Percentiles rank a stretch among this genome's conserved stretches.
Evolutionary conservation across 1,139 yeast species (phyloP).

Genomic region (Pneumocystis sp.): DNA sequence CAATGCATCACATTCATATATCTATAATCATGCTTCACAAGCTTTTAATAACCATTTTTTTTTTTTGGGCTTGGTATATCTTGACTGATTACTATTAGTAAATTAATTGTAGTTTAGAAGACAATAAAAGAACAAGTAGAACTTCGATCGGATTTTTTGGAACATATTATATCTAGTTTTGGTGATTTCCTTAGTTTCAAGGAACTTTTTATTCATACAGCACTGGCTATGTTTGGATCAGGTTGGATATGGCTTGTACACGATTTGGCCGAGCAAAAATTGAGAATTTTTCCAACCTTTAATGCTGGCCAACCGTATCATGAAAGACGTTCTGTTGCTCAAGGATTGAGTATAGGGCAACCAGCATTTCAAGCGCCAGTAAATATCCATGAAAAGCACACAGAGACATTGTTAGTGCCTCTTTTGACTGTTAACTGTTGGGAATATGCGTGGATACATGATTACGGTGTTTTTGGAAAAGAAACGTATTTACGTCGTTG

Average conservation of each 20-base stretch:
- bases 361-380: conserved; percentile 23
- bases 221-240: conserved; percentile 45
- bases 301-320: conserved; percentile 85
- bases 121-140: conserved; percentile 7
- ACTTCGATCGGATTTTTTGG: not conserved
- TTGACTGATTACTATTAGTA: not conserved
- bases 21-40: conserved; percentile 81
- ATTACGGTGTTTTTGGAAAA: conserved; percentile 70
- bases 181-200: conserved; percentile 36
- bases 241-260: conserved; percentile 90
- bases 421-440: conserved; percentile 67
- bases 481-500: conserved; percentile 56
- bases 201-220: conserved; percentile 38
- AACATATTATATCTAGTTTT: conserved; percentile 25
- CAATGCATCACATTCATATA: conserved; percentile 50
- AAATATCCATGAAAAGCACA: conserved; percentile 1
- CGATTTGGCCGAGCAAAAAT: conserved; percentile 41
- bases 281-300: conserved; percentile 50
- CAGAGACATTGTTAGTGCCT: conserved; percentile 33
- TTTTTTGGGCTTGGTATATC: conserved; percentile 37
- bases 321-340: conserved; percentile 55
- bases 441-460: conserved; percentile 74
- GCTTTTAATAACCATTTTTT: conserved; percentile 86
- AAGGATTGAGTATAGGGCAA: conserved; percentile 61
- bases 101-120: not conserved